Evolutionary conservation across 1,139 yeast species (phyloP).

Genomic region (Hyphopichia fennica): DNA sequence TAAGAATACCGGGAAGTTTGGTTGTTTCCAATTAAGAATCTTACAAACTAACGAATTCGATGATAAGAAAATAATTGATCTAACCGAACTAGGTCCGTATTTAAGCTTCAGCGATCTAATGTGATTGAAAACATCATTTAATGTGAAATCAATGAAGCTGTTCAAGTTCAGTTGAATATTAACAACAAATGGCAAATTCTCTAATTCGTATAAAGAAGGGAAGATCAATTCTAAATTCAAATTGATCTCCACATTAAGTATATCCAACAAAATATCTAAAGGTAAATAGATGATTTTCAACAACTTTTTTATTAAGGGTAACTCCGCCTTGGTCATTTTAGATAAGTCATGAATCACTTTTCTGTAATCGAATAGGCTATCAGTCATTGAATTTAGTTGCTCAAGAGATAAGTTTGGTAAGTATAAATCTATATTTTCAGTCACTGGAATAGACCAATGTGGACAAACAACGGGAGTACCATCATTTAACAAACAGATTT

Average conservation of each 20-base stretch:
- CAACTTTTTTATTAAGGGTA: slow-evolving; percentile 39
- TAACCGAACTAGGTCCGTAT: slow-evolving; percentile 24
- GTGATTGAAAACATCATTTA: slow-evolving; percentile 74
- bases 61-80: slow-evolving; percentile 81
- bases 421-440: slow-evolving; percentile 56
- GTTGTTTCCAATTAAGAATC: slow-evolving; percentile 95
- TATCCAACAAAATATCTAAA: slow-evolving; percentile 56
- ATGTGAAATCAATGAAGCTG: slow-evolving; percentile 69
- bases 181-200: slow-evolving; percentile 53
- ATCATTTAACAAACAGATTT: slow-evolving; percentile 74
- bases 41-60: slow-evolving; percentile 88
- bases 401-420: slow-evolving; percentile 44
- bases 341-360: slow-evolving; percentile 43
- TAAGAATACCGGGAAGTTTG: slow-evolving; percentile 92
- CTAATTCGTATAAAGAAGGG: slow-evolving; percentile 72
- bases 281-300: slow-evolving; percentile 55
- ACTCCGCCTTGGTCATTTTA: slow-evolving; percentile 36
- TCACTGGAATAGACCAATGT: slow-evolving; percentile 59
- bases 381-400: slow-evolving; percentile 44
- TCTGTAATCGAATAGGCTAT: slow-evolving; percentile 42
- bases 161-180: slow-evolving; percentile 55
- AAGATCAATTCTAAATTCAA: slow-evolving; percentile 77
- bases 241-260: slow-evolving; percentile 59
- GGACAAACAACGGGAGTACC: slow-evolving; percentile 87
- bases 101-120: slow-evolving; percentile 54